A percentile compares a stretch with the other conserved stretches of the same genome.
phyloP scores from a whole-genome alignment of 495 filamentous ascomycete species.

The Corynascus novoguineensis region DNA sequence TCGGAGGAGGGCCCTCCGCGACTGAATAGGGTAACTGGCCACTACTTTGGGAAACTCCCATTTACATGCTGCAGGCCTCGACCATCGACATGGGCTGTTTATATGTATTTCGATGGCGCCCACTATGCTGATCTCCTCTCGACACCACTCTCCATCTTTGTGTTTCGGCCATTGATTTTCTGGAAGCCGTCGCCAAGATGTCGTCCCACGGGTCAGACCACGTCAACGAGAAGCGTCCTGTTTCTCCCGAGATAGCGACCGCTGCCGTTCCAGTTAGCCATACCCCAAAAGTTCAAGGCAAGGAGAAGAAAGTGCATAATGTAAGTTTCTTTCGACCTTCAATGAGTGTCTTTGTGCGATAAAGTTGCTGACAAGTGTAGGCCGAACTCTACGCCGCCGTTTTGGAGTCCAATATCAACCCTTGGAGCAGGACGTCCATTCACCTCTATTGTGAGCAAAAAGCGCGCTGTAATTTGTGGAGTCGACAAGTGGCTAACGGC shows the following conservation, averaged over 20 bases:
- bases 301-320: slow-evolving; percentile 47
- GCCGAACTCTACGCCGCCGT: slow-evolving; percentile 55
- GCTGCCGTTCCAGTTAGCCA: slow-evolving; percentile 8
- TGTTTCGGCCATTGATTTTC: not conserved
- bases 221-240: slow-evolving; percentile 23
- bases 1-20: slow-evolving; percentile 26
- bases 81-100: not conserved
- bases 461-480: too few species aligned
- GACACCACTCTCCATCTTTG: slow-evolving; percentile 4
- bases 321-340: slow-evolving; percentile 32
- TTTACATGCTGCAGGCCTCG: not conserved
- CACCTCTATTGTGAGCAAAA: slow-evolving; percentile 49
- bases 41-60: not conserved
- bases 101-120: slow-evolving; percentile 3
- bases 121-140: not conserved
- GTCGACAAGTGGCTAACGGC: slow-evolving; percentile 1
- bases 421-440: slow-evolving; percentile 49
- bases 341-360: not conserved
- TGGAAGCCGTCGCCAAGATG: slow-evolving; percentile 22
- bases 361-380: slow-evolving; percentile 30
- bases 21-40: slow-evolving; percentile 4
- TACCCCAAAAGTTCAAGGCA: slow-evolving; percentile 31
- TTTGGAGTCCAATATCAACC: slow-evolving; percentile 50
- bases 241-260: slow-evolving; percentile 12
- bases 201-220: slow-evolving; percentile 31